Base-by-base conservation (phyloP, 306 rosid species). In the Cucumis hystrix region DNA sequence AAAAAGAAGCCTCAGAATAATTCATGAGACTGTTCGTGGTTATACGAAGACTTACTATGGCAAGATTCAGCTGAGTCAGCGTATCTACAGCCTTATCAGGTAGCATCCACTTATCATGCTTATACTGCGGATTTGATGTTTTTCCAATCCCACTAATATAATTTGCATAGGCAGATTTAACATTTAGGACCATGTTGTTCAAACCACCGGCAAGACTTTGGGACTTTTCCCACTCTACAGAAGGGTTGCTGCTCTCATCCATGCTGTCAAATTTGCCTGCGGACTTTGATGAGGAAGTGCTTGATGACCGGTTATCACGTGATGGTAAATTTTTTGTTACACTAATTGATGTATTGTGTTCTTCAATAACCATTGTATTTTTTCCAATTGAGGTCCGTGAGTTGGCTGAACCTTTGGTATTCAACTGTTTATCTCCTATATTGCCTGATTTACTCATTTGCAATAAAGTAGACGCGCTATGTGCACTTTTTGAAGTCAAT, bases 61-160 rank as follows among this genome's bases (percentile, higher is more conserved):
- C 97, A 84, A 95, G 96, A 91, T 91, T 95, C 88, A 95, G 83
- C 87, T 95, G 99, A 78, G 90, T 85, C 87, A 92, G 76, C 41
- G 81, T 33, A 82, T 92, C 93, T 78, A 82, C 88, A 83, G 87
- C 88, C 77, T 92, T 88, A 71, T 95, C 88, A 68, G 93, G 95
- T 61, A 92, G 91, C 99, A 92, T 89, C 99, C 99, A 95, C 57
- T 87, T 87, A 83, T 95, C 99, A 41, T 91, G 88, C 82, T 87
- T 89, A 77, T 83, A 92, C 78, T 89, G 83, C 23, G 57, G 80
- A 37, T 68, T 84, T 15, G 88, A 74, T 62, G 30, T 72, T 71
- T 86, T 45, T 80, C 81, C 85, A 75, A 72, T 83, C 71, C 83
- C 69, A 68, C 76, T 83, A 78, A 80, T 79, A 81, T 78, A 81